Conservation (phyloP, 768 basidiomycete genomes). For the Infundibulicybe gibba region DNA sequence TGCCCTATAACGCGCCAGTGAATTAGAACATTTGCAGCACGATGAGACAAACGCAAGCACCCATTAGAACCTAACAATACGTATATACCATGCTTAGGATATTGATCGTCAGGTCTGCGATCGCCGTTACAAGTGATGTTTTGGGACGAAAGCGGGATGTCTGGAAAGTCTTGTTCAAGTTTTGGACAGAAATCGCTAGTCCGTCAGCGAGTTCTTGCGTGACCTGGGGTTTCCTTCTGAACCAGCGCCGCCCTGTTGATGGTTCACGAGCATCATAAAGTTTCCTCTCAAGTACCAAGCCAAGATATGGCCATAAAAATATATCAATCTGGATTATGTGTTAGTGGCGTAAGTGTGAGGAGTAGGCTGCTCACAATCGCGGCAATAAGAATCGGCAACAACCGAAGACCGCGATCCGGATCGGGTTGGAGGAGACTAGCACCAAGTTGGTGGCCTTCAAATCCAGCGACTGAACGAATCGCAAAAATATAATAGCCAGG, state of each 20-base stretch:
- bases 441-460: slow-evolving; percentile 53
- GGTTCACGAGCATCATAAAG: slow-evolving; percentile 58
- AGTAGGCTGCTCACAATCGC: slow-evolving; percentile 46
- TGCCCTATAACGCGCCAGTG: slow-evolving; percentile 41
- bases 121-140: slow-evolving; percentile 49
- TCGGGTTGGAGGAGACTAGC: slow-evolving; percentile 55
- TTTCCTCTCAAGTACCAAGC: slow-evolving; percentile 50
- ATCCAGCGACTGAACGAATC: slow-evolving; percentile 63
- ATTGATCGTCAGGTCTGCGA: slow-evolving; percentile 62
- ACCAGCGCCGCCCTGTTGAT: slow-evolving; percentile 26
- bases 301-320: slow-evolving; percentile 73
- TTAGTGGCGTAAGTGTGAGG: background rate
- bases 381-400: slow-evolving; percentile 60
- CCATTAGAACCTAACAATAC: slow-evolving; percentile 75
- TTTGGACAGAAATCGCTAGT: slow-evolving; percentile 57
- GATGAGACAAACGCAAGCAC: slow-evolving; percentile 21
- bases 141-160: slow-evolving; percentile 46
- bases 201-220: slow-evolving; percentile 25
- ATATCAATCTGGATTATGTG: slow-evolving; percentile 49
- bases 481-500: slow-evolving; percentile 76
- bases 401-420: slow-evolving; percentile 51
- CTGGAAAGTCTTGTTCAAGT: slow-evolving; percentile 57
- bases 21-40: slow-evolving; percentile 1
- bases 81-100: slow-evolving; percentile 71
- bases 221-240: slow-evolving; percentile 18